A percentile compares a stretch with the other conserved stretches of the same genome.
Evolutionary conservation across 129 eudicot species (phyloP).

Genomic region (Lactuca sativa): DNA sequence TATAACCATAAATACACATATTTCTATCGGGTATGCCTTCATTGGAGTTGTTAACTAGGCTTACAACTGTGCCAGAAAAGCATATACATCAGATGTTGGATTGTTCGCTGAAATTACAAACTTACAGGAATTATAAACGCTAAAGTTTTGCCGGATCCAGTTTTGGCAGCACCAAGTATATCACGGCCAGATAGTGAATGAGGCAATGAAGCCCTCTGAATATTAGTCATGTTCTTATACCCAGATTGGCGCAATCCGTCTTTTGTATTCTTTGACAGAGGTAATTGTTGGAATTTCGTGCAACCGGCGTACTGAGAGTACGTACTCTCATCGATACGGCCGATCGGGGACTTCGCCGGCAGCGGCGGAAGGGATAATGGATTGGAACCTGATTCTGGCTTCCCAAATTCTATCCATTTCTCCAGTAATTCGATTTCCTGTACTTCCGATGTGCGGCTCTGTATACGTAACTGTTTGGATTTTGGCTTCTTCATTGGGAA

Average conservation of each 20-base stretch:
- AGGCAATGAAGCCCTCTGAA: slow-evolving; percentile 92
- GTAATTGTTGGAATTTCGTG: slow-evolving; percentile 63
- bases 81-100: not conserved
- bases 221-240: slow-evolving; percentile 62
- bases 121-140: slow-evolving; percentile 93
- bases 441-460: slow-evolving; percentile 51
- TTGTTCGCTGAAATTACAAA: slow-evolving; percentile 2
- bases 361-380: slow-evolving; percentile 73
- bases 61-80: too few species aligned
- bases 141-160: slow-evolving; percentile 95
- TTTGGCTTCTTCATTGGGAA: slow-evolving; percentile 52
- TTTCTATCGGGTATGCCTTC: too few species aligned
- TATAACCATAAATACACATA: too few species aligned
- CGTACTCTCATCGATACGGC: slow-evolving; percentile 54
- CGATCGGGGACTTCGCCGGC: slow-evolving; percentile 55
- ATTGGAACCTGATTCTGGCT: slow-evolving; percentile 78
- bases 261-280: slow-evolving; percentile 74
- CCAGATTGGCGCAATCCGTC: slow-evolving; percentile 58
- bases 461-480: slow-evolving; percentile 44
- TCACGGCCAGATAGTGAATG: slow-evolving; percentile 85
- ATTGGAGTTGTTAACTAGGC: too few species aligned
- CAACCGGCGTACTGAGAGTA: slow-evolving; percentile 70
- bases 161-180: slow-evolving; percentile 91
- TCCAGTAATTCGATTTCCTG: slow-evolving; percentile 62
- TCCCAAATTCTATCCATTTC: slow-evolving; percentile 68